These are phyloP conservation scores for Plasmodium ovale DNA, from an alignment of 169 alveolate genomes.

Conservation along the genomic window DNA sequence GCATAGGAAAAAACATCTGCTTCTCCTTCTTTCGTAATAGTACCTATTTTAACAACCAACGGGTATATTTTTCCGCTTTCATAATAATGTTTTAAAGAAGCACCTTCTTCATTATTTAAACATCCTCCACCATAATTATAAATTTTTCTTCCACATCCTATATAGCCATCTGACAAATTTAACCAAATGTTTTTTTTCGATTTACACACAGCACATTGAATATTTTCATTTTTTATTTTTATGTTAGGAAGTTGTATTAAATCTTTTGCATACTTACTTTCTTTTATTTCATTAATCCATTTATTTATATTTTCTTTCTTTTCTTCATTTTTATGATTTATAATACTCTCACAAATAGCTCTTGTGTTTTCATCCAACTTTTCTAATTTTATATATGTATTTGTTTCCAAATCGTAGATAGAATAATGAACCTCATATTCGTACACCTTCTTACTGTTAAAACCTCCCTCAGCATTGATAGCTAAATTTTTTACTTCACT, in stretches of 20 bases:
- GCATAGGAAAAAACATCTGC: slow-evolving; percentile 95
- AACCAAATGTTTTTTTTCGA: slow-evolving; percentile 52
- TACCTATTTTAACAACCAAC: slow-evolving; percentile 93
- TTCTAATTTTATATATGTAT: slow-evolving; percentile 18
- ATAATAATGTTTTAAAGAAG: slow-evolving; percentile 90
- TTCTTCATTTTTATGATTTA: slow-evolving; percentile 43
- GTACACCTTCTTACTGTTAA: slow-evolving; percentile 33
- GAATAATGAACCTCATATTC: slow-evolving; percentile 28
- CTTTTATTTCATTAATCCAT: slow-evolving; percentile 65
- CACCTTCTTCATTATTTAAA: slow-evolving; percentile 91
- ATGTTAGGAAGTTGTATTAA: slow-evolving; percentile 35
- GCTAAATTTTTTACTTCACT: slow-evolving; percentile 33
- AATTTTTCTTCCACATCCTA: slow-evolving; percentile 92
- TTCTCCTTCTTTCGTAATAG: slow-evolving; percentile 91
- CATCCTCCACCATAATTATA: slow-evolving; percentile 92
- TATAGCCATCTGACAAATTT: slow-evolving; percentile 81
- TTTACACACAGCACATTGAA: slow-evolving; percentile 69
- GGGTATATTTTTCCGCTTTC: slow-evolving; percentile 89
- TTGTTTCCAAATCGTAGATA: slow-evolving; percentile 30
- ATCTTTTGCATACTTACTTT: slow-evolving; percentile 64
- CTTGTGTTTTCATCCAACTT: slow-evolving; percentile 22
- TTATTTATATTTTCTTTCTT: slow-evolving; percentile 47
- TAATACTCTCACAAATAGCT: slow-evolving; percentile 33
- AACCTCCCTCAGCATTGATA: slow-evolving; percentile 61
- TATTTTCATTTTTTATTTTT: slow-evolving; percentile 54